Evolutionary conservation across 2,329 filamentous ascomycete species (phyloP).

Genomic region (Diaporthe caulivora): DNA sequence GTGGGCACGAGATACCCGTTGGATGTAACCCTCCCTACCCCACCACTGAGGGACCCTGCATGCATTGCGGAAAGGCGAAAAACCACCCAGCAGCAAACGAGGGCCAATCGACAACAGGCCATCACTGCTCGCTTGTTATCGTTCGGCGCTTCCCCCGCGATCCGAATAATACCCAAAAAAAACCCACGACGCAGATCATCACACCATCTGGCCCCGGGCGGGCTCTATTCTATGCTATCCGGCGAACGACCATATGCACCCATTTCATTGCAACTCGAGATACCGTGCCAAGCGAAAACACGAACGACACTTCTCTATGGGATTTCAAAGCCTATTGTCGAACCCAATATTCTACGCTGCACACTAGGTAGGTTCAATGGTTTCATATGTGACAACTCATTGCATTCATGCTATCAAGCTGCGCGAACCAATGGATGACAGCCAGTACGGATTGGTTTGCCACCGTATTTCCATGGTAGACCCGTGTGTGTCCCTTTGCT

Average conservation of each 20-base stretch:
- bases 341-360: neutral
- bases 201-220: neutral
- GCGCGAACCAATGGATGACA: slow-evolving; percentile 11
- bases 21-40: slow-evolving; percentile 2
- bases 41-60: slow-evolving; percentile 7
- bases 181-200: slow-evolving; percentile 13
- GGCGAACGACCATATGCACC: neutral
- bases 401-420: slow-evolving; percentile 33
- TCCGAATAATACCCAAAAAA: neutral
- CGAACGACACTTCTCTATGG: neutral
- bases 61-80: neutral
- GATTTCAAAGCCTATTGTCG: neutral
- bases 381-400: neutral
- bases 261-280: neutral
- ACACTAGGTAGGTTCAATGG: neutral
- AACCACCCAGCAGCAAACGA: slow-evolving; percentile 1
- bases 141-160: slow-evolving; percentile 22
- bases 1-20: slow-evolving; percentile 5
- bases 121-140: neutral
- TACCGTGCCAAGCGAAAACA: neutral
- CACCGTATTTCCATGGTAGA: neutral
- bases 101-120: neutral
- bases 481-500: neutral
- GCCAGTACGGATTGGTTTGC: neutral
- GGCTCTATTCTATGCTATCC: neutral